Percentiles rank a stretch among this genome's conserved stretches.
These are phyloP conservation scores for Meyerozyma smithsonii DNA, from an alignment of 1,139 yeast species.

Conservation along the genomic window DNA sequence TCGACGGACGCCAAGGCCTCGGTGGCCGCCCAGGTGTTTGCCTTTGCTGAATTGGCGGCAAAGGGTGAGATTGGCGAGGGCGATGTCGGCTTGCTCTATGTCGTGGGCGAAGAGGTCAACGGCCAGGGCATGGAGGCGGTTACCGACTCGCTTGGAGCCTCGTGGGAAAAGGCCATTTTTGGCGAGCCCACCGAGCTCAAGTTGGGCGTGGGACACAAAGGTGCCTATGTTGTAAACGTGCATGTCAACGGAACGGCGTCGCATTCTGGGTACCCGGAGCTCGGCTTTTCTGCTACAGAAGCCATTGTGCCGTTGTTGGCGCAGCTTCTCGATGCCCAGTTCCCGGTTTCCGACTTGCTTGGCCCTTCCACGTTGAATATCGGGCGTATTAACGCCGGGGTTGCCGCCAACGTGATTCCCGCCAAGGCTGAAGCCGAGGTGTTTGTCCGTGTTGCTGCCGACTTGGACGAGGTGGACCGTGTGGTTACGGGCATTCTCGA, in stretches of 20 bases:
- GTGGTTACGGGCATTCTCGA: constrained; percentile 32
- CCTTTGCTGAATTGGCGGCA: constrained; percentile 41
- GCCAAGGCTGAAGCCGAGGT: constrained; percentile 49
- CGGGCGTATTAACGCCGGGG: constrained; percentile 57
- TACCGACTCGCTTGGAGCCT: constrained; percentile 30
- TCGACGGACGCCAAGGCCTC: constrained; percentile 66
- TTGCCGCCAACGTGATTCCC: constrained; percentile 60
- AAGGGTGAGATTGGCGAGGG: constrained; percentile 41
- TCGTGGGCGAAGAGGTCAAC: constrained; percentile 64
- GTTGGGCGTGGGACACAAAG: constrained; percentile 69
- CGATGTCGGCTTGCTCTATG: constrained; percentile 56
- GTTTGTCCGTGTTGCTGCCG: constrained; percentile 52
- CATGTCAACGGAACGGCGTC: constrained; percentile 53
- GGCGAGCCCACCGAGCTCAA: constrained; percentile 75
- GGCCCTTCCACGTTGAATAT: constrained; percentile 63
- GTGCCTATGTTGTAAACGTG: constrained; percentile 40
- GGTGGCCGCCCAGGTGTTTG: constrained; percentile 57
- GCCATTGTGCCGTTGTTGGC: constrained; percentile 48
- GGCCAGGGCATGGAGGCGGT: constrained; percentile 60
- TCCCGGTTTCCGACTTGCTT: constrained; percentile 49
- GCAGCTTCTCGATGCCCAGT: constrained; percentile 26
- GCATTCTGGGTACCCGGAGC: constrained; percentile 69
- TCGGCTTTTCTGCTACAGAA: constrained; percentile 61
- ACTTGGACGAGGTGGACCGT: constrained; percentile 31
- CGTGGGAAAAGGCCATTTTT: constrained; percentile 61